Evolutionary conservation across 1,139 yeast genomes (phyloP), one percentile per base, ranked within the genome.

Genomic region (Geotrichum candidum): DNA sequence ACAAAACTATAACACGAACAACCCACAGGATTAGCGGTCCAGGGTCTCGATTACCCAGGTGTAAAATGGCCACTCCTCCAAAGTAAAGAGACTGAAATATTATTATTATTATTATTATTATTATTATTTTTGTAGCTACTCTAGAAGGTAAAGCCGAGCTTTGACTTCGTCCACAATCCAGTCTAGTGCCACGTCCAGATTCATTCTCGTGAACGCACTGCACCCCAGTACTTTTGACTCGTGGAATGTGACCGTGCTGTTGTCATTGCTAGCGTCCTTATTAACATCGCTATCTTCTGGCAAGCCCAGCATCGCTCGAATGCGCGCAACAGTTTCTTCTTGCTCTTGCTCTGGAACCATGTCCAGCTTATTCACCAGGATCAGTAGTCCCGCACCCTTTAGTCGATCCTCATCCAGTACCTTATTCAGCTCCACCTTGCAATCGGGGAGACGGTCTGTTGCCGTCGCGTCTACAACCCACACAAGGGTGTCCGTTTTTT

Each of bases 391-490:
- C 2, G 89, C 83, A 0, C 96, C 96, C 3, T 50, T 50, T 23
- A 25, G 31, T 50, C 52, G 52, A 33, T 27, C 52, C 18, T 25
- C 52, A 23, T 22, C 31, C 52, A 50, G 52, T 33, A 25, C 52
- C 22, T 50, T 50, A 5, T 50, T 33, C 9, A 92, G 79, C 74
- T 91, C 97, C 1, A 66, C 66, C 64, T 81, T 80, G 65, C 88
- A 88, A 73, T 88, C 96, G 22, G 75, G 70, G 41, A 90, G 75
- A 59, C 97, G 75, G 60, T 84, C 85, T 53, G 80, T 72, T 51
- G 85, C 83, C 65, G 83, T 77, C 2, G 85, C 82, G 74, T 94
- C 98, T 11, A 92, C 82, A n/a, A 92, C 96, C 97, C 98, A 92
- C n/a, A 92, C 75, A 31, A 92, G 78, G 15, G 85, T 83, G 69